Percentiles rank a stretch among this genome's conserved stretches.
Evolutionary conservation across 208 protist genomes (phyloP).

Genomic region (Acanthamoeba rhysodes): DNA sequence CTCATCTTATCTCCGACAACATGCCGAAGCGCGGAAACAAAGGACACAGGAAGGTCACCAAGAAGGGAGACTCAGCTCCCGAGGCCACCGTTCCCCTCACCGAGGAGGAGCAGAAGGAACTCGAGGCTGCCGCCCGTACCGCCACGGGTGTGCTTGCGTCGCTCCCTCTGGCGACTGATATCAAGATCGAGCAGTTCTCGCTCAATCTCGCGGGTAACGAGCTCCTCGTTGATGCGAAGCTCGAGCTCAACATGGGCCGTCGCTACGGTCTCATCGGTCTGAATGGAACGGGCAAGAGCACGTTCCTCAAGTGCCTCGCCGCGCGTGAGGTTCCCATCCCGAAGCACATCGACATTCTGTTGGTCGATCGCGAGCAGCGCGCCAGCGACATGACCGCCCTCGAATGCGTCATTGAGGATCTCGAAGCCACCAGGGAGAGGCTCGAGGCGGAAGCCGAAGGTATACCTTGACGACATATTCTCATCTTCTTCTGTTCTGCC

Average conservation of each 20-base stretch:
- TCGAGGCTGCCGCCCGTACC: slow-evolving; percentile 24
- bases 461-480: slow-evolving; percentile 28
- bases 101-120: slow-evolving; percentile 39
- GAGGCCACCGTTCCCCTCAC: neutral
- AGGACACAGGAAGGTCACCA: slow-evolving; percentile 30
- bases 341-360: slow-evolving; percentile 80
- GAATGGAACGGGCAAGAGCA: slow-evolving; percentile 85
- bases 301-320: slow-evolving; percentile 68
- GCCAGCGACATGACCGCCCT: slow-evolving; percentile 85
- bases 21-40: slow-evolving; percentile 67
- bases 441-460: slow-evolving; percentile 83
- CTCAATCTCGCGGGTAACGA: slow-evolving; percentile 5
- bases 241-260: slow-evolving; percentile 61
- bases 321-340: slow-evolving; percentile 85
- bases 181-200: slow-evolving; percentile 75
- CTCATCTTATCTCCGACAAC: neutral
- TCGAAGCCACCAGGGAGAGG: slow-evolving; percentile 75
- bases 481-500: neutral
- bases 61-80: slow-evolving; percentile 37
- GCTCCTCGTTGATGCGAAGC: slow-evolving; percentile 45
- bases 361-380: slow-evolving; percentile 76
- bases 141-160: slow-evolving; percentile 69
- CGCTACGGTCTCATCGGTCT: slow-evolving; percentile 88
- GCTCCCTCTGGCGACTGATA: slow-evolving; percentile 39
- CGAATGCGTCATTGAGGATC: slow-evolving; percentile 85